phyloP scores from a whole-genome alignment of 1,284 basidiomycete genomes.

The Austropuccinia psidii region DNA sequence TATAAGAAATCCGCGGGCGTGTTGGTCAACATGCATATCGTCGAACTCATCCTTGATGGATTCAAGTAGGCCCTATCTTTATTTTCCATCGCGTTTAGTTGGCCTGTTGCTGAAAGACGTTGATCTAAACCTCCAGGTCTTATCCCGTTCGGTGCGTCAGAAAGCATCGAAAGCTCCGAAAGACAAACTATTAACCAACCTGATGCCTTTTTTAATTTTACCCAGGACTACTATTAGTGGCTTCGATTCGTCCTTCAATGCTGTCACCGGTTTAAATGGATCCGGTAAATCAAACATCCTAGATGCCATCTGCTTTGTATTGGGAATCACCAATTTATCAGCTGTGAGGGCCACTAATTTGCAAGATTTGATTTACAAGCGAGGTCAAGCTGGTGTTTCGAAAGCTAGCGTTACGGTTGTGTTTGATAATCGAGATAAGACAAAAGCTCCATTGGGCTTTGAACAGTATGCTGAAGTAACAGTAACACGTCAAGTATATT shows the following conservation, averaged over 20 bases:
- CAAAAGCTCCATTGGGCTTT: constrained; percentile 75
- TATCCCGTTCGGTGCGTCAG: constrained; percentile 32
- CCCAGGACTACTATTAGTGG: constrained; percentile 49
- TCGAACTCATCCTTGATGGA: constrained; percentile 51
- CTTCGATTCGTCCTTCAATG: constrained; percentile 51
- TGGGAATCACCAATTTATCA: constrained; percentile 91
- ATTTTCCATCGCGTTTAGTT: background rate
- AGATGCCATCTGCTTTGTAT: constrained; percentile 92
- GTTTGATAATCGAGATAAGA: constrained; percentile 93
- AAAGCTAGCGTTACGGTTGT: constrained; percentile 98
- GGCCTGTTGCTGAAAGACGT: too few species aligned
- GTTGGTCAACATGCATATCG: constrained; percentile 49
- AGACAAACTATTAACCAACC: background rate
- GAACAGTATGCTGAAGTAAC: constrained; percentile 82
- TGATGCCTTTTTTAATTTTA: constrained; percentile 34
- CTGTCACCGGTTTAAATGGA: constrained; percentile 51
- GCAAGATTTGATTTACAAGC: constrained; percentile 95
- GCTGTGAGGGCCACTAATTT: constrained; percentile 90
- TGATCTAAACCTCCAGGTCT: too few species aligned
- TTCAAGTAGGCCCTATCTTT: constrained; percentile 48
- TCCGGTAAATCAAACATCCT: constrained; percentile 91
- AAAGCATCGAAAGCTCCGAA: background rate
- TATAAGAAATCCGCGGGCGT: too few species aligned
- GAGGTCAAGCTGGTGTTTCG: constrained; percentile 92
- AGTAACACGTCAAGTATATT: constrained; percentile 80